A percentile compares a stretch with the other conserved stretches of the same genome.
Conservation (phyloP, 2,329 filamentous ascomycete genomes). For the Colletotrichum echinochloae region DNA sequence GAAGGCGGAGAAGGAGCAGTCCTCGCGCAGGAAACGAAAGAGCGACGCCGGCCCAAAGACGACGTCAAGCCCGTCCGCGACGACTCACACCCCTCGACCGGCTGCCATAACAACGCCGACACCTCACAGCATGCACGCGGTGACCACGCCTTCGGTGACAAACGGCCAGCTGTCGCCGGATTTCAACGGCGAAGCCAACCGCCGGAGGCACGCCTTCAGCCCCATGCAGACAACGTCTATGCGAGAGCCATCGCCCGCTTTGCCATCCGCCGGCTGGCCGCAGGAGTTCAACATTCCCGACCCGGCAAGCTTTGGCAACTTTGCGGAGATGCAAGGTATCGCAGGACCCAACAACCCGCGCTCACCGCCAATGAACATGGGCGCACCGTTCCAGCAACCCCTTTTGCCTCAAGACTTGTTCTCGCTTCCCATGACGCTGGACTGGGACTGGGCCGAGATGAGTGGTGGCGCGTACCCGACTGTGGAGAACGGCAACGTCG, state of each 20-base stretch:
- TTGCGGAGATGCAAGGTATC: conserved; percentile 61
- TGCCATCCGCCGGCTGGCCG: conserved; percentile 60
- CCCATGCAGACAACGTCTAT: conserved; percentile 54
- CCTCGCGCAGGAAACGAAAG: conserved; percentile 87
- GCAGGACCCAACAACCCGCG: conserved; percentile 49
- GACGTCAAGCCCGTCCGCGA: conserved; percentile 43
- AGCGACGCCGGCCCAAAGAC: conserved; percentile 61
- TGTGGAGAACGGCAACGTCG: conserved; percentile 72
- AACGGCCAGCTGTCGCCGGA: conserved; percentile 42
- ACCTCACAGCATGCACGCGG: conserved; percentile 41
- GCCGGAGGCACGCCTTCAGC: conserved; percentile 43
- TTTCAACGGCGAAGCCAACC: conserved; percentile 41
- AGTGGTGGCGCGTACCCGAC: conserved; percentile 73
- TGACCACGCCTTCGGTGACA: conserved; percentile 3
- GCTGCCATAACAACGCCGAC: conserved; percentile 47
- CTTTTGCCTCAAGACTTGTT: conserved; percentile 94
- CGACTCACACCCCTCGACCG: conserved; percentile 49
- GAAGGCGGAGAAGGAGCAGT: conserved; percentile 87
- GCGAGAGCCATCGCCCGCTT: conserved; percentile 59
- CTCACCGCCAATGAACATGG: conserved; percentile 50
- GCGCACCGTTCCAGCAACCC: conserved; percentile 76
- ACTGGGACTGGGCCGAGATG: conserved; percentile 85
- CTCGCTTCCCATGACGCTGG: conserved; percentile 94
- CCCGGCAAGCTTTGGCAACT: conserved; percentile 55
- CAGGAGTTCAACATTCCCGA: conserved; percentile 57